Percentiles rank a stretch among this genome's conserved stretches.
These are phyloP conservation scores for Chalaropsis ovoidea DNA, from an alignment of 2,329 filamentous ascomycete genomes.

Conservation along the genomic window DNA sequence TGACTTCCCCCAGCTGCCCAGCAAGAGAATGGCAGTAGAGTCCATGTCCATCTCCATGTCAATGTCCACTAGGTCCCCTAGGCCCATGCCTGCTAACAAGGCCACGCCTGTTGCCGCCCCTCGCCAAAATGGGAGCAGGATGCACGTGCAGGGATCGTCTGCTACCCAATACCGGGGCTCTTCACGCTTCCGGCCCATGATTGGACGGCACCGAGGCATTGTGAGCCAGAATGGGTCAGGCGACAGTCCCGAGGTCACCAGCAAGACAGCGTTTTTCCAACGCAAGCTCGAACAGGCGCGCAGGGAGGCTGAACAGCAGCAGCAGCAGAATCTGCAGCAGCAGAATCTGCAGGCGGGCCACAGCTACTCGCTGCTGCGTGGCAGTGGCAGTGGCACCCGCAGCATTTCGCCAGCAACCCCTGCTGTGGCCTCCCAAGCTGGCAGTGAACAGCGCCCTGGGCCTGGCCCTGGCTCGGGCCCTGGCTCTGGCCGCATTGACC, in stretches of 20 bases:
- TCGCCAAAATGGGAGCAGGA: constrained; percentile 17
- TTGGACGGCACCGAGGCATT: constrained; percentile 18
- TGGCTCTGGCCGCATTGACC: constrained; percentile 34
- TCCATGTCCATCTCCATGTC: not conserved
- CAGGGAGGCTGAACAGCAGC: constrained; percentile 3
- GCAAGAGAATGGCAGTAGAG: constrained; percentile 20
- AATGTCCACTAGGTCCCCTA: not conserved
- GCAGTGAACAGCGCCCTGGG: constrained; percentile 2
- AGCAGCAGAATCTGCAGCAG: not conserved
- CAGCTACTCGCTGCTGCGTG: not conserved
- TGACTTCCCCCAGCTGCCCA: constrained; percentile 29
- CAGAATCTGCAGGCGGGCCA: not conserved
- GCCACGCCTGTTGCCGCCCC: not conserved
- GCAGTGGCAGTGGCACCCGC: not conserved
- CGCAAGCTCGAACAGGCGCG: constrained; percentile 18
- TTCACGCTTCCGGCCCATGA: constrained; percentile 14
- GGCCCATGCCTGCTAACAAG: not conserved
- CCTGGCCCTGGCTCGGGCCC: not conserved
- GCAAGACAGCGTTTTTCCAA: constrained; percentile 24
- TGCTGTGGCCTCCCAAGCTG: constrained; percentile 9
- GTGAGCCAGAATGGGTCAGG: constrained; percentile 19
- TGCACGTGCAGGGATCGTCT: constrained; percentile 18
- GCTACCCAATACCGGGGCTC: constrained; percentile 15
- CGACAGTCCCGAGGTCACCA: constrained; percentile 16
- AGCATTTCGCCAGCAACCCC: constrained; percentile 7